phyloP scores from a whole-genome alignment of 495 filamentous ascomycete species.

The Annulohypoxylon nitens region DNA sequence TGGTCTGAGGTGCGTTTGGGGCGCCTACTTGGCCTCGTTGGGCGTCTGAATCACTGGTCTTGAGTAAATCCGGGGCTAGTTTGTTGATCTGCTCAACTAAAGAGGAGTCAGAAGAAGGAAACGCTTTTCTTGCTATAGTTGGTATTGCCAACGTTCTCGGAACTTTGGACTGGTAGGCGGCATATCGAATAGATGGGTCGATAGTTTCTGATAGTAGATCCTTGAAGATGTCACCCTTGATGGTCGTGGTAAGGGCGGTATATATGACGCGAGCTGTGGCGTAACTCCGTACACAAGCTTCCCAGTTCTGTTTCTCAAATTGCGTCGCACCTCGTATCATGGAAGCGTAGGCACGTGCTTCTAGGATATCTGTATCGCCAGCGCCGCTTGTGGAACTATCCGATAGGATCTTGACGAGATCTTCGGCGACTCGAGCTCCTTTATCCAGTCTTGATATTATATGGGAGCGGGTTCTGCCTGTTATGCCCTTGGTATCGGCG shows the following conservation, averaged over 20 bases:
- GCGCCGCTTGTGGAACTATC: slow-evolving; percentile 71
- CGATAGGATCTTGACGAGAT: slow-evolving; percentile 74
- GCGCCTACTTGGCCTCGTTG: slow-evolving; percentile 65
- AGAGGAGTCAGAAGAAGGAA: slow-evolving; percentile 71
- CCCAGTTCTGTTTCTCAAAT: slow-evolving; percentile 91
- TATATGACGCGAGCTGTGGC: slow-evolving; percentile 87
- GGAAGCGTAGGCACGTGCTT: slow-evolving; percentile 86
- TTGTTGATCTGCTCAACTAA: slow-evolving; percentile 76
- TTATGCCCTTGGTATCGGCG: slow-evolving; percentile 80
- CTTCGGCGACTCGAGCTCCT: slow-evolving; percentile 75
- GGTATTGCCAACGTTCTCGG: slow-evolving; percentile 85
- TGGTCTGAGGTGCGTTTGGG: slow-evolving; percentile 76
- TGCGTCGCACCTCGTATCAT: slow-evolving; percentile 78
- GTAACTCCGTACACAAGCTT: slow-evolving; percentile 78
- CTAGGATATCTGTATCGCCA: slow-evolving; percentile 78
- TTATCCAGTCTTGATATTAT: slow-evolving; percentile 90
- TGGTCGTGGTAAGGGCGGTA: slow-evolving; percentile 68
- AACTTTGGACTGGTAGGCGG: slow-evolving; percentile 89
- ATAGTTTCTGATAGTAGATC: slow-evolving; percentile 87
- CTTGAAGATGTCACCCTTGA: slow-evolving; percentile 80
- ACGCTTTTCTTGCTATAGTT: slow-evolving; percentile 79
- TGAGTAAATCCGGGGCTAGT: slow-evolving; percentile 77
- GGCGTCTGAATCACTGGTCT: slow-evolving; percentile 71
- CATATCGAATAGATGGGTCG: slow-evolving; percentile 94
- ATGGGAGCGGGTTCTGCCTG: slow-evolving; percentile 83